These are phyloP conservation scores for Kondoa subrosea DNA, from an alignment of 768 basidiomycete species.

Conservation along the genomic window DNA sequence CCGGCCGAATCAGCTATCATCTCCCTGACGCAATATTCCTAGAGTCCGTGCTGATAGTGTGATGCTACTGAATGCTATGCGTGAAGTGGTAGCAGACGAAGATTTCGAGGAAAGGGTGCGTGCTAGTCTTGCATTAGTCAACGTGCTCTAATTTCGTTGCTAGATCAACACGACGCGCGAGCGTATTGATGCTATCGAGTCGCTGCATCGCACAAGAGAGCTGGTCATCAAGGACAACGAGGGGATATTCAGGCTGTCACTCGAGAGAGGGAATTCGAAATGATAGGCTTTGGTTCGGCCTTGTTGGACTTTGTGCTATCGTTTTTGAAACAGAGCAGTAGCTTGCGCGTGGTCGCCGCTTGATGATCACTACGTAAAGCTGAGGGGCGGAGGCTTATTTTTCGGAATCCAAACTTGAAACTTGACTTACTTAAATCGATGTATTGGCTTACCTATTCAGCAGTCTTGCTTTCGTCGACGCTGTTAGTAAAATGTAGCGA, in stretches of 20 bases:
- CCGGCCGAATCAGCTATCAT: conserved; percentile 10
- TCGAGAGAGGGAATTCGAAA: conserved; percentile 8
- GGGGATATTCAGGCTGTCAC: conserved; percentile 15
- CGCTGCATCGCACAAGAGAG: conserved; percentile 47
- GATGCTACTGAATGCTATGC: not conserved
- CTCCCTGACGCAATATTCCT: not conserved
- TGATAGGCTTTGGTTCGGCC: no score
- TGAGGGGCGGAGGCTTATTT: no score
- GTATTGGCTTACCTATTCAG: no score
- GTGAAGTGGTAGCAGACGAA: conserved; percentile 5
- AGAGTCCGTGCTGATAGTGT: not conserved
- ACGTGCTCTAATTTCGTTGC: not conserved
- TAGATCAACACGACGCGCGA: conserved; percentile 52
- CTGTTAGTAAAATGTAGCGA: no score
- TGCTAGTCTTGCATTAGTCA: not conserved
- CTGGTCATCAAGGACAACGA: conserved; percentile 11
- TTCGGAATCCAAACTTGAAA: no score
- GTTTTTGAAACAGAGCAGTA: no score
- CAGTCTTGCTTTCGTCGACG: no score
- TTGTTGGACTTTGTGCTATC: no score
- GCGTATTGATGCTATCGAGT: conserved; percentile 74
- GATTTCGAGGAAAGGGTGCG: not conserved
- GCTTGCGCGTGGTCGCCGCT: no score
- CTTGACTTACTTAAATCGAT: no score
- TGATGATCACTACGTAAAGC: no score